Percentiles rank a stretch among this genome's conserved stretches.
Conservation (phyloP, 208 protist genomes). For the Wallacemonas collosoma region DNA sequence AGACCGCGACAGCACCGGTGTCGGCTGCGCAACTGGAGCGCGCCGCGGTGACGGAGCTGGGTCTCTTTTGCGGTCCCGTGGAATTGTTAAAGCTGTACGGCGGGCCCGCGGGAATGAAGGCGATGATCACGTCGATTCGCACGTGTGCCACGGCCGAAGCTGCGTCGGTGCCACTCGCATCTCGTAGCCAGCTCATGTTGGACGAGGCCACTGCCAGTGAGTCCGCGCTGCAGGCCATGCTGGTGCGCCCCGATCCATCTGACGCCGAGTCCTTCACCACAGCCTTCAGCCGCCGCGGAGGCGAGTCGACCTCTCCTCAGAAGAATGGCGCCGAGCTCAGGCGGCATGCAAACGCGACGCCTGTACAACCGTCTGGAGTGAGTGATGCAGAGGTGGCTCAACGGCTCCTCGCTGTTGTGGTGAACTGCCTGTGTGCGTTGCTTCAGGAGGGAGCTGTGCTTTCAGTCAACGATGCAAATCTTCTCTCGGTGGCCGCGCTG, state of each 20-base stretch:
- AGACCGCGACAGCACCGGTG: constrained; percentile 12
- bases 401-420: constrained; percentile 60
- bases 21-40: constrained; percentile 38
- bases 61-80: constrained; percentile 42
- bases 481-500: constrained; percentile 61
- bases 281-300: constrained; percentile 1
- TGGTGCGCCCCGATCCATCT: constrained; percentile 31
- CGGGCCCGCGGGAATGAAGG: background rate
- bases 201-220: constrained; percentile 14
- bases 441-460: constrained; percentile 45
- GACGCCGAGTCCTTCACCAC: constrained; percentile 6
- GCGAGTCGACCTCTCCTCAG: background rate
- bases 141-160: background rate
- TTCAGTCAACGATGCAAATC: constrained; percentile 49
- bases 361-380: background rate
- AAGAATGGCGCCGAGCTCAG: too few relatives aligned
- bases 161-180: background rate
- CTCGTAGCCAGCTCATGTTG: constrained; percentile 10
- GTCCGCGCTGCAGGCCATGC: constrained; percentile 8
- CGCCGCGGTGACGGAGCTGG: constrained; percentile 40
- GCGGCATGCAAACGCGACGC: too few relatives aligned
- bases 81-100: constrained; percentile 43
- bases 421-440: constrained; percentile 65
- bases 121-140: background rate
- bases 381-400: constrained; percentile 44